A percentile compares a stretch with the other conserved stretches of the same genome.
Conservation (phyloP, 495 filamentous ascomycete species). For the Podospora australis region DNA sequence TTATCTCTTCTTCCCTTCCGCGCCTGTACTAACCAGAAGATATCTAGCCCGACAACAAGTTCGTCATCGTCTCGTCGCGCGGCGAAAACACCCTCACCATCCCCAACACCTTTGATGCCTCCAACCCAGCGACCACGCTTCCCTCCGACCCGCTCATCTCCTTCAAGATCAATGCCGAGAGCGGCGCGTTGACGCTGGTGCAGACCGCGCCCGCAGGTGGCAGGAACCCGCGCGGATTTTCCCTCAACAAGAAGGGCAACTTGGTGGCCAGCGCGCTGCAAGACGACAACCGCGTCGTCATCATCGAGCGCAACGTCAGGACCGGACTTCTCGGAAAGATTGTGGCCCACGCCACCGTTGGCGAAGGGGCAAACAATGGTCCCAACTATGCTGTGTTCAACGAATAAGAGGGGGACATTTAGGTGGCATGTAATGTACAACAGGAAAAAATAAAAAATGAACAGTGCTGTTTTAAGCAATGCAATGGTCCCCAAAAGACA, state of each 20-base stretch:
- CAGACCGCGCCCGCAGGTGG: slow-evolving; percentile 51
- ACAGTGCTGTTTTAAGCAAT: no score
- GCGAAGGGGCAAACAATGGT: slow-evolving; percentile 14
- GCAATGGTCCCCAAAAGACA: no score
- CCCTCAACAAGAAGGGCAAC: slow-evolving; percentile 53
- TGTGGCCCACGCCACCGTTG: slow-evolving; percentile 34
- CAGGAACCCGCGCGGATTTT: slow-evolving; percentile 55
- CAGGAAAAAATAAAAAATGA: no score
- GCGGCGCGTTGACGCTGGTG: slow-evolving; percentile 48
- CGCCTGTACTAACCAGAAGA: no score
- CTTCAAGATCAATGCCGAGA: slow-evolving; percentile 36
- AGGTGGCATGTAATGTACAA: no score
- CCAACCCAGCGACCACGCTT: slow-evolving; percentile 33
- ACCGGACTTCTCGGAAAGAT: slow-evolving; percentile 50
- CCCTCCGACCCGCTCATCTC: slow-evolving; percentile 35
- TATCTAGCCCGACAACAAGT: slow-evolving; percentile 54
- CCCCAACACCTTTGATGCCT: slow-evolving; percentile 38
- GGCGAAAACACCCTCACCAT: slow-evolving; percentile 48
- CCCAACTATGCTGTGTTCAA: slow-evolving; percentile 21
- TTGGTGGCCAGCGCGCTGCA: slow-evolving; percentile 58
- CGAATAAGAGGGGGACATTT: no score
- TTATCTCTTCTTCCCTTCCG: no score
- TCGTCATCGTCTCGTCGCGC: slow-evolving; percentile 58
- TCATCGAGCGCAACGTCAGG: slow-evolving; percentile 49
- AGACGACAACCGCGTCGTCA: slow-evolving; percentile 50